These are phyloP conservation scores for Penicillium cinerascens DNA, from an alignment of 495 filamentous ascomycete genomes.

Conservation along the genomic window DNA sequence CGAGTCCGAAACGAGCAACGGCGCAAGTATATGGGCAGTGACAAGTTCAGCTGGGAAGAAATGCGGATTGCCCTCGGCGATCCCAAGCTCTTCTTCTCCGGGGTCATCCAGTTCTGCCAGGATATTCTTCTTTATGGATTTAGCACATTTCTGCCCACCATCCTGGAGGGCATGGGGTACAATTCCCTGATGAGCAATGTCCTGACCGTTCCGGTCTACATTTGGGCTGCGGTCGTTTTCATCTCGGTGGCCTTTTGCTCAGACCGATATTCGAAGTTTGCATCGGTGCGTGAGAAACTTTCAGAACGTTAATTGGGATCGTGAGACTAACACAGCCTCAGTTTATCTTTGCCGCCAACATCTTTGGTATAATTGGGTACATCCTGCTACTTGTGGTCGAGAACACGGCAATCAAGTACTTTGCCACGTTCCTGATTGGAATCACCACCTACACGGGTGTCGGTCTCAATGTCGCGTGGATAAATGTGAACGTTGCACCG, in stretches of 20 bases:
- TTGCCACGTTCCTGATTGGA: constrained; percentile 53
- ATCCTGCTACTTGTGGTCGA: constrained; percentile 44
- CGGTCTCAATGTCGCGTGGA: constrained; percentile 53
- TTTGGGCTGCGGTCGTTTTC: constrained; percentile 40
- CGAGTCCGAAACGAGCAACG: constrained; percentile 40
- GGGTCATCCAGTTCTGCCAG: constrained; percentile 49
- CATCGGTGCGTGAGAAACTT: constrained; percentile 18
- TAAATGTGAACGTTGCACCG: constrained; percentile 55
- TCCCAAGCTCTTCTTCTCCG: constrained; percentile 41
- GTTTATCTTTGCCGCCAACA: constrained; percentile 41
- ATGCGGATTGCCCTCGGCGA: constrained; percentile 41
- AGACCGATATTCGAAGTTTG: constrained; percentile 39
- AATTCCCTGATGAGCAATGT: constrained; percentile 45
- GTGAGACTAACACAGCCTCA: constrained; percentile 3
- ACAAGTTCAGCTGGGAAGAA: constrained; percentile 51
- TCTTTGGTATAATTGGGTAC: constrained; percentile 51
- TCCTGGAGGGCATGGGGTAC: constrained; percentile 51
- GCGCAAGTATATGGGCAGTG: constrained; percentile 44
- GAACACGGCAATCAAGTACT: constrained; percentile 47
- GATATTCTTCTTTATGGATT: constrained; percentile 58
- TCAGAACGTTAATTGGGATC: neutral
- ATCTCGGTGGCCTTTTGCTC: constrained; percentile 40
- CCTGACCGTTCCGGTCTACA: constrained; percentile 44
- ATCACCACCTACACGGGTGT: constrained; percentile 48
- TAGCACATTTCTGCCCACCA: constrained; percentile 57